Percentiles rank a stretch among this genome's conserved stretches.
Evolutionary conservation across 2,329 filamentous ascomycete species (phyloP).

Genomic region (Calonectria hongkongensis): DNA sequence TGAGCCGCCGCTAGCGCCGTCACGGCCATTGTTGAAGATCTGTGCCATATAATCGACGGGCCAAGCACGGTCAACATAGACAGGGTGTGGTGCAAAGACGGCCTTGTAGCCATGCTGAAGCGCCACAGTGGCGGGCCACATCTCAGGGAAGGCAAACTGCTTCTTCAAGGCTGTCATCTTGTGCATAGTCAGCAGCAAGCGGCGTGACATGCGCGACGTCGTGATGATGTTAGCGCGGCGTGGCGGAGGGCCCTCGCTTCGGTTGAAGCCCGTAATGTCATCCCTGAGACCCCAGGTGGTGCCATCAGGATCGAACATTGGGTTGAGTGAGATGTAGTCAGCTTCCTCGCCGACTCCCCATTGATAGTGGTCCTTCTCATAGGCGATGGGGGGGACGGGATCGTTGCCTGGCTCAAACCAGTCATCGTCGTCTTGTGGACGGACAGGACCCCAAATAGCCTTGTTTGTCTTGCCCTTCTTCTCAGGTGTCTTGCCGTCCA

Average conservation of each 20-base stretch:
- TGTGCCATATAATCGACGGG: constrained; percentile 84
- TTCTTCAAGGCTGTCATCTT: constrained; percentile 89
- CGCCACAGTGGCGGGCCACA: constrained; percentile 93
- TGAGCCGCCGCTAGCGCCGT: constrained; percentile 84
- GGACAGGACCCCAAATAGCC: constrained; percentile 89
- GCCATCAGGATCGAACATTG: constrained; percentile 91
- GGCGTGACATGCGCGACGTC: constrained; percentile 86
- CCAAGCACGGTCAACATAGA: constrained; percentile 93
- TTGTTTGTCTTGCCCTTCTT: constrained; percentile 68
- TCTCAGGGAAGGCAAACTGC: constrained; percentile 95
- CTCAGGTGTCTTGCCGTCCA: constrained; percentile 62
- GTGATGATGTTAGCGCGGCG: constrained; percentile 93
- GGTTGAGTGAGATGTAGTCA: constrained; percentile 93
- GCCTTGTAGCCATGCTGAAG: constrained; percentile 95
- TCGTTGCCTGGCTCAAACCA: constrained; percentile 85
- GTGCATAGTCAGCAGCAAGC: constrained; percentile 91
- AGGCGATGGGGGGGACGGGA: constrained; percentile 79
- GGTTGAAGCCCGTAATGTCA: constrained; percentile 90
- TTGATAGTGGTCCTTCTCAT: constrained; percentile 86
- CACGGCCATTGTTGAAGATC: constrained; percentile 86
- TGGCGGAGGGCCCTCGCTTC: constrained; percentile 74
- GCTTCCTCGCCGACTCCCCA: constrained; percentile 96
- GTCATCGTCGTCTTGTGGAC: constrained; percentile 80
- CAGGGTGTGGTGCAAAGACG: constrained; percentile 91
- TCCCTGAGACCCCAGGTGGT: constrained; percentile 89